phyloP scores from a whole-genome alignment of 805 yeast species.

The Blastobotrys terrestris region DNA sequence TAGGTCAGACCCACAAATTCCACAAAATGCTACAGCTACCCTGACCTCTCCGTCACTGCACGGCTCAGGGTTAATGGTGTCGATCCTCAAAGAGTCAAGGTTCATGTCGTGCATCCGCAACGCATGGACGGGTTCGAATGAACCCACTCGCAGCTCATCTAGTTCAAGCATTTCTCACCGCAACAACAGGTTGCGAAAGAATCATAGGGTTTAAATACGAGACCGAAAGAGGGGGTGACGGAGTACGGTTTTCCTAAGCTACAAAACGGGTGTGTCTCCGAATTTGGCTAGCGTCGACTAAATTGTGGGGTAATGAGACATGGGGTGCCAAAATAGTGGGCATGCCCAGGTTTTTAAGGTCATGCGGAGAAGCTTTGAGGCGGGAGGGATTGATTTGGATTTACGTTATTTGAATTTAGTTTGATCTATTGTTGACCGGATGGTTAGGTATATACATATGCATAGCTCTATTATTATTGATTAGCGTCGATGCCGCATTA shows the following conservation, averaged over 20 bases:
- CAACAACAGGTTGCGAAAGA: neutral
- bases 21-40: conserved; percentile 46
- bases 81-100: neutral
- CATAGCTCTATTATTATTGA: too few species aligned
- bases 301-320: neutral
- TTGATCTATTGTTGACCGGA: too few species aligned
- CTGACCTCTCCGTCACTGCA: conserved; percentile 37
- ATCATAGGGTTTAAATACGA: neutral
- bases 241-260: neutral
- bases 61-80: conserved; percentile 32
- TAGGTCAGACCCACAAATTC: conserved; percentile 59
- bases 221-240: neutral
- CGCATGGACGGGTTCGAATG: neutral
- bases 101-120: neutral
- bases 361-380: too few species aligned
- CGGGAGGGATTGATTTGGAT: too few species aligned
- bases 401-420: too few species aligned
- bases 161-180: neutral
- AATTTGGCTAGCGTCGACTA: neutral
- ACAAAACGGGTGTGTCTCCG: neutral
- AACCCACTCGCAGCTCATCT: neutral
- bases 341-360: neutral
- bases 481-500: too few species aligned
- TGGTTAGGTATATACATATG: too few species aligned
- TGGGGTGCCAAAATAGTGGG: neutral